These are phyloP conservation scores for Phyllosticta paracitricarpa DNA, from an alignment of 2,329 filamentous ascomycete species.

Conservation along the genomic window DNA sequence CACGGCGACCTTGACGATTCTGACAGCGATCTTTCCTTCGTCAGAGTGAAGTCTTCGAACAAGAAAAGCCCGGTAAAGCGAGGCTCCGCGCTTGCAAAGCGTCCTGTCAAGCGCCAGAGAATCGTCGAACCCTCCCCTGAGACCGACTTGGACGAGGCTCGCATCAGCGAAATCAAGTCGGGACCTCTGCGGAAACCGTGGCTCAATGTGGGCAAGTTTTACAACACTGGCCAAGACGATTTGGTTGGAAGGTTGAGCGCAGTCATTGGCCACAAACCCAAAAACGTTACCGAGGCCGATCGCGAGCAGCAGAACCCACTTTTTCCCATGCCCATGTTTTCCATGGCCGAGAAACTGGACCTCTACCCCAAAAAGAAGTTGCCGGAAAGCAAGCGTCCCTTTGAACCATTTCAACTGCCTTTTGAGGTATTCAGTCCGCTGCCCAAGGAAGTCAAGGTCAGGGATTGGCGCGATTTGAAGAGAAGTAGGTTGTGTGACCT, in stretches of 20 bases:
- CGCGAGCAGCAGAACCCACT: slow-evolving; percentile 41
- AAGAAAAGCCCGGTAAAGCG: neutral
- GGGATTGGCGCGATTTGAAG: slow-evolving; percentile 86
- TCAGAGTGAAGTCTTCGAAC: neutral
- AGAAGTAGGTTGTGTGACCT: slow-evolving; percentile 27
- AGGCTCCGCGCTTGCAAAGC: slow-evolving; percentile 14
- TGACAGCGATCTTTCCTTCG: neutral
- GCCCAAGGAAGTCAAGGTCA: slow-evolving; percentile 77
- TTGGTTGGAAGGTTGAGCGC: neutral
- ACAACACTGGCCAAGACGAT: slow-evolving; percentile 20
- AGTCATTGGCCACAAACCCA: slow-evolving; percentile 26
- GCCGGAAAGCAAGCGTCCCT: slow-evolving; percentile 3
- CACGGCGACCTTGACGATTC: neutral
- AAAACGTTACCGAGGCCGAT: slow-evolving; percentile 13
- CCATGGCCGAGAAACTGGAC: slow-evolving; percentile 60
- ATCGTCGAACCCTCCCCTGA: slow-evolving; percentile 5
- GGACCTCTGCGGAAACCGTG: slow-evolving; percentile 1
- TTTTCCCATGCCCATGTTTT: slow-evolving; percentile 70
- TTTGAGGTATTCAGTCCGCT: slow-evolving; percentile 85
- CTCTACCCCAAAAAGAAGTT: slow-evolving; percentile 32
- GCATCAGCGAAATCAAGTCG: slow-evolving; percentile 34
- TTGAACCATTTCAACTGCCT: slow-evolving; percentile 52
- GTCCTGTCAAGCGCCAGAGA: neutral
- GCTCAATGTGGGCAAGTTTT: slow-evolving; percentile 5
- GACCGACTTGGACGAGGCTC: slow-evolving; percentile 14